Conservation (phyloP, 768 basidiomycete species). For the Amanita rubescens region DNA sequence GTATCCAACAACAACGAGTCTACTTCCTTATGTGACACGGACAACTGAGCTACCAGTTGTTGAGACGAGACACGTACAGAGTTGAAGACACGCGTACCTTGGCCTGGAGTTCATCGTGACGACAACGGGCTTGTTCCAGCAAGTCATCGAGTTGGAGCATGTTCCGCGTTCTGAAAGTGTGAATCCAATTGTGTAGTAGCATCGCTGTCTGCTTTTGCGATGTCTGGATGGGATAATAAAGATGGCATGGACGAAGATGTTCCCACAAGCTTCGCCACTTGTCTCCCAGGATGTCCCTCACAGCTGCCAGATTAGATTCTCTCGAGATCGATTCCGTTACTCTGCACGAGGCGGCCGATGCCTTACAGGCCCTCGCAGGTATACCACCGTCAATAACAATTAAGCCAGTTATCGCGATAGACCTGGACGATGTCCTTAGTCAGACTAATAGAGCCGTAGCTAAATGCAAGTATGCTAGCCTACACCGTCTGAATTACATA, state of each 20-base stretch:
- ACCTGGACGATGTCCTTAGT: conserved; percentile 63
- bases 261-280: not conserved
- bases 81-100: conserved; percentile 33
- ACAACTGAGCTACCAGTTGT: conserved; percentile 48
- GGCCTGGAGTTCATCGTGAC: conserved; percentile 32
- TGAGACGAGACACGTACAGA: conserved; percentile 20
- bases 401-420: conserved; percentile 48
- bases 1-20: conserved; percentile 42
- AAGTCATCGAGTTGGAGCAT: conserved; percentile 42
- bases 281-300: conserved; percentile 20
- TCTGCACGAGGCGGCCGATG: conserved; percentile 3
- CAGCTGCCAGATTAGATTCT: conserved; percentile 18
- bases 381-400: conserved; percentile 16
- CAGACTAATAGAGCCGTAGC: conserved; percentile 53
- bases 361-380: conserved; percentile 10
- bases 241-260: not conserved
- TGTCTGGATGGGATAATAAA: conserved; percentile 42
- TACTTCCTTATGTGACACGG: conserved; percentile 41
- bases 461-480: conserved; percentile 36
- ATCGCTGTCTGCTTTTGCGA: conserved; percentile 25
- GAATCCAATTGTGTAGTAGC: conserved; percentile 35
- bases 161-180: conserved; percentile 39
- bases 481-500: not conserved
- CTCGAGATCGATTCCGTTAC: not conserved
- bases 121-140: conserved; percentile 35